These are phyloP conservation scores for Quercus parvula DNA, from an alignment of 306 rosid genomes.

Conservation along the genomic window DNA sequence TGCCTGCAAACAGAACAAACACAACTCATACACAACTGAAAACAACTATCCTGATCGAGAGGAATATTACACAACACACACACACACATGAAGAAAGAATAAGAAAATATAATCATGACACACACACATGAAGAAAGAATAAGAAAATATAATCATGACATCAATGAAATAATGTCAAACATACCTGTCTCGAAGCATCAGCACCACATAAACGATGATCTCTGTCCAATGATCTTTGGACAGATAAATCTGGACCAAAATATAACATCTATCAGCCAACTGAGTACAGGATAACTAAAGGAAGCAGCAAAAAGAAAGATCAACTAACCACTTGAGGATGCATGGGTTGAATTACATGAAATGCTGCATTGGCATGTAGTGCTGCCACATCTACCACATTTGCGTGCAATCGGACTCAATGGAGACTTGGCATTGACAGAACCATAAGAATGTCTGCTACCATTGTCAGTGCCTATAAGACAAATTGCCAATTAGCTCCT, in stretches of 20 bases:
- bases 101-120: neutral
- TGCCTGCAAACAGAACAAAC: conserved; percentile 32
- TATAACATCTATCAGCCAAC: conserved; percentile 4
- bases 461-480: conserved; percentile 46
- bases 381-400: conserved; percentile 36
- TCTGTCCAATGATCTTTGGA: conserved; percentile 44
- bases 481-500: conserved; percentile 44
- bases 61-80: neutral
- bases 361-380: conserved; percentile 37
- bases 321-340: conserved; percentile 43
- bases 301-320: conserved; percentile 15
- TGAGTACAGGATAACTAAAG: conserved; percentile 2
- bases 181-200: conserved; percentile 47
- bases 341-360: conserved; percentile 25
- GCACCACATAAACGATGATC: conserved; percentile 8
- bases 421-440: conserved; percentile 32
- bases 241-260: conserved; percentile 40
- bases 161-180: neutral
- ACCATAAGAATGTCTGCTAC: conserved; percentile 28
- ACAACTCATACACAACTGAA: conserved; percentile 17
- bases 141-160: neutral
- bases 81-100: neutral
- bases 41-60: neutral
- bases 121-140: too few relatives aligned
- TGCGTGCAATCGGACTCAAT: conserved; percentile 13